Base-by-base conservation (phyloP, 2,329 filamentous ascomycete species). In the Cordyceps farinosa region DNA sequence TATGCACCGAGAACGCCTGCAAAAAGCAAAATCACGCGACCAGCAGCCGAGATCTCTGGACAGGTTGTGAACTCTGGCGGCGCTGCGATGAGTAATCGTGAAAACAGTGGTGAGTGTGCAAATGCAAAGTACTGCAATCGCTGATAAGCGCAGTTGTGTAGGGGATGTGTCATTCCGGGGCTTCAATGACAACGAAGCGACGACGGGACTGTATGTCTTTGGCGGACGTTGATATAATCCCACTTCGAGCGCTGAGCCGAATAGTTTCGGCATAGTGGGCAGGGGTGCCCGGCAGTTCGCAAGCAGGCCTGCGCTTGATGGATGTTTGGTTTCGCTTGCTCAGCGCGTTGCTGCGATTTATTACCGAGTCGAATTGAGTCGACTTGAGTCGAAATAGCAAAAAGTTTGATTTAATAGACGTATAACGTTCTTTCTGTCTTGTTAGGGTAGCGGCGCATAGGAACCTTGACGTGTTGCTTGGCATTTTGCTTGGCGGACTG, bases 241-340 rank as follows among this genome's bases (percentile, higher is more conserved):
- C n/a, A 11, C 34, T 5, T 57, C 22, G 34, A 17, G 3, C 27
- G 29, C 30, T 40, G n/a, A 48, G 40, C 59, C 59, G 59, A 54
- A 54, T 40, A 54, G 38, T 61, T 55, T 61, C 50, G 59, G 59
- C 29, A 29, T 15, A 38, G 32, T 22, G 13, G 34, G 7, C 32
- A 27, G 56, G 32, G 11, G 32, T 50, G 11, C 22, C 13, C 15
- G 9, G 48, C 17, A 17, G 5, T n/a, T 51, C 5, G 6, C 47
- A 30, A 29, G 27, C 13, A 8, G 2, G 11, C 47, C 8, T 17
- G 48, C 13, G 13, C 30, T 34, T 17, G 5, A 15, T 51, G 38
- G 13, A 34, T n/a, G 10, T 30, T 17, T 50, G 47, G 29, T 32
- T 13, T 34, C 47, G 15, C 47, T 32, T 30, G 29, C 9, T 42